Evolutionary conservation across 2,329 filamentous ascomycete genomes (phyloP).

Genomic region (Penicillium vulpinum): DNA sequence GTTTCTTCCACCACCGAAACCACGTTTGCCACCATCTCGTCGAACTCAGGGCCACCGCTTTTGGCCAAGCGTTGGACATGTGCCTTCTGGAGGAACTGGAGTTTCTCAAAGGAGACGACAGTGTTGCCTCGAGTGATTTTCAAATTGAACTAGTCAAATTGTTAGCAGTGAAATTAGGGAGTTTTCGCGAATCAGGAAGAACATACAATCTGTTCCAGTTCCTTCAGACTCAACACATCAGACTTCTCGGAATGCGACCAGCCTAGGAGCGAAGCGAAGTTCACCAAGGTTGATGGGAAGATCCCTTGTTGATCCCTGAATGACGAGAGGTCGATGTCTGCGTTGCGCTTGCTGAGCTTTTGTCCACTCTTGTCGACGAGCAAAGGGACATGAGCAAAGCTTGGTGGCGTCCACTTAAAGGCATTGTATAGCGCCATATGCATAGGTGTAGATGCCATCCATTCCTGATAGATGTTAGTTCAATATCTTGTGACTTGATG

Average conservation of each 20-base stretch:
- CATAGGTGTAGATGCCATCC: conserved; percentile 90
- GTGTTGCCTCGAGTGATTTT: conserved; percentile 92
- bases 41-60: conserved; percentile 45
- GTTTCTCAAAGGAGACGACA: conserved; percentile 75
- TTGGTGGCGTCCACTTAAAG: conserved; percentile 70
- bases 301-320: conserved; percentile 59
- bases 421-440: conserved; percentile 73
- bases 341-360: conserved; percentile 86
- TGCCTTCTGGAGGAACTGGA: conserved; percentile 73
- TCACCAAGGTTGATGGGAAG: conserved; percentile 65
- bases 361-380: conserved; percentile 67
- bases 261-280: conserved; percentile 82
- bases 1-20: conserved; percentile 27
- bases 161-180: conserved; percentile 23
- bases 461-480: conserved; percentile 61
- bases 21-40: conserved; percentile 43
- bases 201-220: conserved; percentile 68
- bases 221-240: conserved; percentile 70
- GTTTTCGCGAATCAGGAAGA: background rate
- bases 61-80: conserved; percentile 58
- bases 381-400: conserved; percentile 79
- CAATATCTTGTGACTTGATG: background rate
- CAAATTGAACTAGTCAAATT: conserved; percentile 64
- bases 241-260: conserved; percentile 70
- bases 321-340: conserved; percentile 60